Percentiles rank a stretch among this genome's conserved stretches.
Conservation (phyloP, 2,329 filamentous ascomycete species). For the Venturia aucupariae region DNA sequence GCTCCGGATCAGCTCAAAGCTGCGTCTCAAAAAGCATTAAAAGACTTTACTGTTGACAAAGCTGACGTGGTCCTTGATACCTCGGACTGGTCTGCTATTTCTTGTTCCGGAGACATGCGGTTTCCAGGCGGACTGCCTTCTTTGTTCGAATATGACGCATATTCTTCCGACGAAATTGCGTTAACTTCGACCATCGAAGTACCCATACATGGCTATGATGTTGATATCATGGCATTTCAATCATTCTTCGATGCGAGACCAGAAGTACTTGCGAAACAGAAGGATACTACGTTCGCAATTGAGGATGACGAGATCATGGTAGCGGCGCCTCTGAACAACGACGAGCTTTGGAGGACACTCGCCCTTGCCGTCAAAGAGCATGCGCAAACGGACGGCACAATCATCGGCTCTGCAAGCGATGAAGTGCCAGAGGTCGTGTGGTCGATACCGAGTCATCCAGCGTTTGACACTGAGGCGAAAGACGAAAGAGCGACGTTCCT, state of each 20-base stretch:
- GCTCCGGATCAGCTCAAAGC: neutral
- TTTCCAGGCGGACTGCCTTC: slow-evolving; percentile 1
- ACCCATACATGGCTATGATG: neutral
- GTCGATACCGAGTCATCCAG: neutral
- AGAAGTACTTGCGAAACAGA: neutral
- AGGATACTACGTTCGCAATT: neutral
- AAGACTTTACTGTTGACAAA: neutral
- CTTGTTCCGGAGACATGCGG: slow-evolving; percentile 1
- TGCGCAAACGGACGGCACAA: neutral
- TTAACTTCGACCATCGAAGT: neutral
- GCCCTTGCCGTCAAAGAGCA: neutral
- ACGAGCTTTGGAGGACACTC: neutral
- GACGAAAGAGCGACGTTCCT: neutral
- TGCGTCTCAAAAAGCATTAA: neutral
- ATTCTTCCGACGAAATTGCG: neutral
- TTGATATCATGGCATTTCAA: neutral
- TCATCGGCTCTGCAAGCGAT: neutral
- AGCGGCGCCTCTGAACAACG: neutral
- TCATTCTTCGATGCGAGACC: neutral
- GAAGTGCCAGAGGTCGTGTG: neutral
- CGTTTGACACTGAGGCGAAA: neutral
- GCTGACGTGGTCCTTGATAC: neutral
- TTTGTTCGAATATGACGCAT: neutral
- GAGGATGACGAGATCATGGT: slow-evolving; percentile 5
- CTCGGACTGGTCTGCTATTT: neutral